Base-by-base conservation (phyloP, 73 alveolate species). In the Blepharisma japonicum region DNA sequence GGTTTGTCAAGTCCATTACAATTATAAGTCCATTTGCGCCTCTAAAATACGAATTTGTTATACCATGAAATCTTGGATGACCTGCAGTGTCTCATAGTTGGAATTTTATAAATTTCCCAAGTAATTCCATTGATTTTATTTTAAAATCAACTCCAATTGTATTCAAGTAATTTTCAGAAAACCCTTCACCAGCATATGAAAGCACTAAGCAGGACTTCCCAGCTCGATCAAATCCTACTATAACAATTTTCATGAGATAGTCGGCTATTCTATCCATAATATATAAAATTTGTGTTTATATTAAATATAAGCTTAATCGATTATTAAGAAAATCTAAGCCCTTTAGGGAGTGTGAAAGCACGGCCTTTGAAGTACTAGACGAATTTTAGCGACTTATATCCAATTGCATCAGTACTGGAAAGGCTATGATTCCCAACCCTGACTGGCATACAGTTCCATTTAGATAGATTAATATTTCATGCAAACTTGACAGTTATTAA, bases 11-110 rank as follows among this genome's bases (percentile, higher is more conserved):
- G 39, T 87, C 94, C 46, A 61, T 83, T 5, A 80, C 88, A 8
- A 87, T 66, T 23, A 89, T 32, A 49, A 83, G 61, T n/a, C 82
- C 87, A 50, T 68, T 76, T 5, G 87, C 83, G 7, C 90, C 90
- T 54, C 88, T 71, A 71, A 84, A 87, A 80, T 84, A 83, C 5
- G 88, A 77, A 27, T 42, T 23, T 20, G 84, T 82, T 5, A 85
- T 80, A 9, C 56, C 66, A 38, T 80, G 23, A 68, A 68, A 80
- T 6, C 84, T 68, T 54, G 55, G 83, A 56, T 70, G 68, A 38
- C 87, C 87, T 6, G 87, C 87, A 47, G 87, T 80, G 38, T 80
- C 87, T 86, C 87, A 80, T 20, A 80, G 38, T 77, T 80, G 74
- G 23, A 61, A 39, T 25, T 61, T 61, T 8, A 61, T 25, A 14